Base-by-base conservation (phyloP, 345 rosid species). In the Eucalyptus shirleyi region DNA sequence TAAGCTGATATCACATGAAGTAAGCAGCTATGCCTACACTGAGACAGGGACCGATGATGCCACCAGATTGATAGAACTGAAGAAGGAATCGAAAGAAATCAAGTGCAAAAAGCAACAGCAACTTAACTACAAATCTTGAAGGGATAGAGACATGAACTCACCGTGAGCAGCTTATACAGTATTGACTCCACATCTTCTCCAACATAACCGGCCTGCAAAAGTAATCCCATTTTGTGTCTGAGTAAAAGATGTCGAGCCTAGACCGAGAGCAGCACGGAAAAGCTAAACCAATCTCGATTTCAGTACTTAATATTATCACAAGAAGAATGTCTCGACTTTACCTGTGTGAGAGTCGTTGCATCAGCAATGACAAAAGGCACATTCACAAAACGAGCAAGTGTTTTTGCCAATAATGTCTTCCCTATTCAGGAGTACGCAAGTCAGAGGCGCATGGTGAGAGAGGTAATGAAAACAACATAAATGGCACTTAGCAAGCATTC, bases 181-280 rank as follows among this genome's bases (percentile, higher is more conserved):
- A 98, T 96, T 65, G 99, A 98, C 91, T 98, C 99, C 87, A 98
- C 99, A 95, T 98, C 99, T 72, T 98, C 99, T 86, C 99, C 98
- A 88, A 97, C 99, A 90, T 98, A 97, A 89, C 99, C 99, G 87
- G 99, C 99, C 99, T 97, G 94, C 88, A 91, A 91, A 91, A 90
- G 85, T 50, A 56, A 67, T 65, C 60, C 51, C 51, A 56, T 51
- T 56, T 83, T 83, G 90, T n/a, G 30, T 82, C 50, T 80, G 44
- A 42, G 51, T 86, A 37, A 85, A 34, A 37, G 15, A n/a, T 18
- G 16, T 30, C 19, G 2, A 77, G 47, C 44, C 47, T 21, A 40
- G 47, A 77, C 47, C 2, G 2, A 77, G 47, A 77, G 47, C 47
- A 40, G 85, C 16, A 3, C 1, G 3, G 85, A 77, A 77, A 77